Percentiles rank a stretch among this genome's conserved stretches.
phyloP scores from a whole-genome alignment of 2,329 filamentous ascomycete species.

The Pestalotiopsis sp. region DNA sequence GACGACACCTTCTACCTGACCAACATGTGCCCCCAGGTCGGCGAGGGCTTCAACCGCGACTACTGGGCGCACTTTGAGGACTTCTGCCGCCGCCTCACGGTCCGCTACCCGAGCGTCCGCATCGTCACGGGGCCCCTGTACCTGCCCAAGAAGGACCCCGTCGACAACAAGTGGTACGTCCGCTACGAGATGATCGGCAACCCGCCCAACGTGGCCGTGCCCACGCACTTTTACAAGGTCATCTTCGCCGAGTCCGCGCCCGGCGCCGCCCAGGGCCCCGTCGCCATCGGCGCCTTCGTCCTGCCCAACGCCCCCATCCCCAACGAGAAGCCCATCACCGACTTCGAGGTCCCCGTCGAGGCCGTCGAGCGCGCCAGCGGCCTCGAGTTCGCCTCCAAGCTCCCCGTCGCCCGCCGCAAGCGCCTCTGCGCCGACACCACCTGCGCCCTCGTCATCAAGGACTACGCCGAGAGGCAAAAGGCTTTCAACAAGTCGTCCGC shows the following conservation, averaged over 20 bases:
- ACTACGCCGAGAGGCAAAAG: conserved; percentile 70
- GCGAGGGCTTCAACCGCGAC: conserved; percentile 97
- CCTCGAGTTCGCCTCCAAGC: conserved; percentile 82
- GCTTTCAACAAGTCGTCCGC: conserved; percentile 47
- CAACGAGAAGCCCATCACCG: conserved; percentile 82
- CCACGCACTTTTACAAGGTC: conserved; percentile 99
- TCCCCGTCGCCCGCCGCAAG: conserved; percentile 74
- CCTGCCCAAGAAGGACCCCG: conserved; percentile 78
- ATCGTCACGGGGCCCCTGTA: conserved; percentile 95
- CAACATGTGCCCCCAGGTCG: conserved; percentile 99
- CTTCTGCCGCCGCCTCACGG: conserved; percentile 85
- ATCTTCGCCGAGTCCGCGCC: conserved; percentile 89
- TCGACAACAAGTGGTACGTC: conserved; percentile 93
- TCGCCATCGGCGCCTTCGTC: conserved; percentile 92
- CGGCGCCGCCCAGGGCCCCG: conserved; percentile 61
- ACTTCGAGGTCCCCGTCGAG: conserved; percentile 95
- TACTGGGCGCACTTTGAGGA: conserved; percentile 99
- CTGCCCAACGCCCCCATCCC: conserved; percentile 88
- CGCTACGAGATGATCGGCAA: conserved; percentile 93
- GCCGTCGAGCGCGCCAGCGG: conserved; percentile 90
- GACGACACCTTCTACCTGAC: conserved; percentile 89
- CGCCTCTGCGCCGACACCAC: conserved; percentile 83
- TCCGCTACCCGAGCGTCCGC: conserved; percentile 80
- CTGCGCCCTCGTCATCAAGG: conserved; percentile 81
- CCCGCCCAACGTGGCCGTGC: conserved; percentile 92